A percentile compares a stretch with the other conserved stretches of the same genome.
Conservation (phyloP, 345 rosid genomes). For the Eucalyptus albens region DNA sequence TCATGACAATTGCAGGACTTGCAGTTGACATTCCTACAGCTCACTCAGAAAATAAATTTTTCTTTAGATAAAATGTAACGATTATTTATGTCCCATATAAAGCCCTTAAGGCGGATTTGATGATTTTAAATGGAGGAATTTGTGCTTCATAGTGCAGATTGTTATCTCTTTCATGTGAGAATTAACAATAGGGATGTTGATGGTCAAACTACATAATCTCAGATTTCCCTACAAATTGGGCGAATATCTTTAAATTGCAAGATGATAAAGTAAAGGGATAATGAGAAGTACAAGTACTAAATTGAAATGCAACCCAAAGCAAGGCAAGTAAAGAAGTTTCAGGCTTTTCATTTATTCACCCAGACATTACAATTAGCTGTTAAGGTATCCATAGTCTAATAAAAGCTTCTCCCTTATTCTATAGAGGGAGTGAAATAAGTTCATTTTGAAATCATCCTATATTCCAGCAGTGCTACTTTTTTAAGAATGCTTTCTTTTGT, state of each 20-base stretch:
- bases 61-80: not conserved
- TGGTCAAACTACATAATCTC: not conserved
- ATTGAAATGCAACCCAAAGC: not conserved
- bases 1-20: not conserved
- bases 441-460: not conserved
- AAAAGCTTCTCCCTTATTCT: not conserved
- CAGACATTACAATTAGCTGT: not conserved
- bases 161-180: not conserved
- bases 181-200: not conserved
- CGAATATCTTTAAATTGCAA: not conserved
- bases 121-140: not conserved
- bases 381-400: not conserved
- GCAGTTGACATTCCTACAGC: not conserved
- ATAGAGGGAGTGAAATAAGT: not conserved
- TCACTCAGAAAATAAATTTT: not conserved
- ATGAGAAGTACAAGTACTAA: not conserved
- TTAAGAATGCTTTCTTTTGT: not conserved
- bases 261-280: not conserved
- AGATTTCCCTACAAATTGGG: not conserved
- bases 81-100: not conserved
- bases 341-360: not conserved
- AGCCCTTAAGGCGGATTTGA: not conserved
- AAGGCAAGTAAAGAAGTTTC: not conserved
- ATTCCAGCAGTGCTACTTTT: not conserved
- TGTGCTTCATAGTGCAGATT: not conserved